Evolutionary conservation across 2,329 filamentous ascomycete genomes (phyloP).

Genomic region (Penicillium sp.): DNA sequence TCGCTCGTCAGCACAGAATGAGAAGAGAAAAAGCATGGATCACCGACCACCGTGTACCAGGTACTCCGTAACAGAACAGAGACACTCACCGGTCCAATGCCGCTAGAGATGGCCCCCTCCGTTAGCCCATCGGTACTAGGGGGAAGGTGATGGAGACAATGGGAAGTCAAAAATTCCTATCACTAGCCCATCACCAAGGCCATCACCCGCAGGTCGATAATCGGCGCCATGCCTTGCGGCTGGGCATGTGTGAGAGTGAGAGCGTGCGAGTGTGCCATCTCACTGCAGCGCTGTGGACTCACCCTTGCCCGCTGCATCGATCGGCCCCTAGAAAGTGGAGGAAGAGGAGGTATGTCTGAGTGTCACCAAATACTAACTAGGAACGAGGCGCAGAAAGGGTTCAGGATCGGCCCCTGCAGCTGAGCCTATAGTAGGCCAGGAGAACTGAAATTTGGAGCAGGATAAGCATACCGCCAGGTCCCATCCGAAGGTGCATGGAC

Average conservation of each 20-base stretch:
- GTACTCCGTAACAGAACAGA: background rate
- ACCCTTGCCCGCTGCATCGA: slow-evolving; percentile 19
- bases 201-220: slow-evolving; percentile 8
- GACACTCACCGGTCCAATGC: background rate
- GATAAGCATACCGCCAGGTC: slow-evolving; percentile 12
- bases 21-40: background rate
- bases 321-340: slow-evolving; percentile 11
- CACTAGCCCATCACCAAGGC: slow-evolving; percentile 3
- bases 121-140: background rate
- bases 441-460: slow-evolving; percentile 2
- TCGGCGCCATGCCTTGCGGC: slow-evolving; percentile 5
- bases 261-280: slow-evolving; percentile 18
- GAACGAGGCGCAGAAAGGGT: slow-evolving; percentile 1
- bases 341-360: slow-evolving; percentile 16
- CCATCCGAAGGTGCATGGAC: slow-evolving; percentile 7
- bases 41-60: background rate
- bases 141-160: slow-evolving; percentile 1
- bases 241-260: slow-evolving; percentile 2
- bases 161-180: slow-evolving; percentile 3
- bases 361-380: slow-evolving; percentile 13
- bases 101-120: slow-evolving; percentile 2
- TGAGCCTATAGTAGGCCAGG: slow-evolving; percentile 1
- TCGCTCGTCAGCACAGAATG: background rate
- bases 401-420: slow-evolving; percentile 27
- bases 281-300: slow-evolving; percentile 24